A percentile compares a stretch with the other conserved stretches of the same genome.
These are phyloP conservation scores for Fistulifera pelliculosa DNA, from an alignment of 108 stramenopile genomes.

Conservation along the genomic window DNA sequence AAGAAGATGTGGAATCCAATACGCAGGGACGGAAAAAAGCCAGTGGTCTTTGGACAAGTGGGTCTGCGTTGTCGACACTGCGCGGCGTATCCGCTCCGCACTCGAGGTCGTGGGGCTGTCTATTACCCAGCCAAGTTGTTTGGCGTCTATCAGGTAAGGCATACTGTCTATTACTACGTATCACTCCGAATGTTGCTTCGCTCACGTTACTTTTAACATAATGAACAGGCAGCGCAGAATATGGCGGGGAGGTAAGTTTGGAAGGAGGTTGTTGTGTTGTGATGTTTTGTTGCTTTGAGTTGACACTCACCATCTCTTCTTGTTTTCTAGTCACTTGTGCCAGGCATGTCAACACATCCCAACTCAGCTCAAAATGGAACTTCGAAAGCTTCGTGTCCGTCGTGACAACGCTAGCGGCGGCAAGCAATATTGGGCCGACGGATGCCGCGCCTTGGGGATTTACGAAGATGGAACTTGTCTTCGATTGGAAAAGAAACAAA, in stretches of 20 bases:
- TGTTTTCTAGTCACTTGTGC: slow-evolving; percentile 18
- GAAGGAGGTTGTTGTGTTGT: too few relatives aligned
- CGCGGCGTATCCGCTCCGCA: slow-evolving; percentile 18
- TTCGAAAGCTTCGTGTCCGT: slow-evolving; percentile 17
- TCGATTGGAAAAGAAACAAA: background rate
- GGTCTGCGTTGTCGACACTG: slow-evolving; percentile 59
- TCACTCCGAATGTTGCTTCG: too few relatives aligned
- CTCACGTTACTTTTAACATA: too few relatives aligned
- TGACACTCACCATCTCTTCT: too few relatives aligned
- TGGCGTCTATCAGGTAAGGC: slow-evolving; percentile 46
- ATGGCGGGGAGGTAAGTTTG: slow-evolving; percentile 32
- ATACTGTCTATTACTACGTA: too few relatives aligned
- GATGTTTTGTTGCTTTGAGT: too few relatives aligned
- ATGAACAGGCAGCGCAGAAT: slow-evolving; percentile 49
- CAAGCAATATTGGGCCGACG: slow-evolving; percentile 37
- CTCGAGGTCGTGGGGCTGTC: slow-evolving; percentile 39
- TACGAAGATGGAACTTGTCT: slow-evolving; percentile 14
- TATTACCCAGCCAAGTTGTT: slow-evolving; percentile 43
- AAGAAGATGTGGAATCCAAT: slow-evolving; percentile 31
- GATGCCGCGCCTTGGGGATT: slow-evolving; percentile 15
- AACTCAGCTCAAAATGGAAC: slow-evolving; percentile 3
- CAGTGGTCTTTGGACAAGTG: slow-evolving; percentile 37
- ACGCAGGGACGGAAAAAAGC: slow-evolving; percentile 45
- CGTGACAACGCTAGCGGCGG: slow-evolving; percentile 22
- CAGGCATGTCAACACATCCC: slow-evolving; percentile 24